phyloP scores from a whole-genome alignment of 2,329 filamentous ascomycete genomes.

The Aspergillus jensenii region DNA sequence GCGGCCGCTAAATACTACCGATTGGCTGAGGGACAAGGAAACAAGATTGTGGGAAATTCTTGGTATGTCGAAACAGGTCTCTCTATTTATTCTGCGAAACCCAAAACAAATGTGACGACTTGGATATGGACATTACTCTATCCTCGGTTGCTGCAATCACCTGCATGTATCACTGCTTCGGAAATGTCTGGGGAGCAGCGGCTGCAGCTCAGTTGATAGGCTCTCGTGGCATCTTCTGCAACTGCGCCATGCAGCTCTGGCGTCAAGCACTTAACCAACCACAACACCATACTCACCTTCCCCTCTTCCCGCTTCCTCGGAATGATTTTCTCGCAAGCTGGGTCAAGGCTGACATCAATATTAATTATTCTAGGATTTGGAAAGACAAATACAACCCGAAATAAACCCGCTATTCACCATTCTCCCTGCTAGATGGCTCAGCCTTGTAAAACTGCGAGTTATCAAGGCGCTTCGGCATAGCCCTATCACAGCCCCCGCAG shows the following conservation, averaged over 20 bases:
- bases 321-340: neutral
- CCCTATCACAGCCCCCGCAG: neutral
- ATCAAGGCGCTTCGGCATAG: neutral
- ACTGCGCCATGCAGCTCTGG: slow-evolving; percentile 16
- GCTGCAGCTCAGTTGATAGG: slow-evolving; percentile 22
- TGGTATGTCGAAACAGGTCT: slow-evolving; percentile 65
- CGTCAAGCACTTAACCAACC: slow-evolving; percentile 20
- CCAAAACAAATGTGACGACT: slow-evolving; percentile 6
- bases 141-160: slow-evolving; percentile 10
- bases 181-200: slow-evolving; percentile 11
- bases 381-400: slow-evolving; percentile 84
- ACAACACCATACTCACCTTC: slow-evolving; percentile 11
- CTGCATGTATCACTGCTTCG: slow-evolving; percentile 14
- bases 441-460: neutral
- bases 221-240: slow-evolving; percentile 13
- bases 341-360: slow-evolving; percentile 22
- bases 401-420: neutral
- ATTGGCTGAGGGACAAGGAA: slow-evolving; percentile 82
- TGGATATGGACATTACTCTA: slow-evolving; percentile 1
- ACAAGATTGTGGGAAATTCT: slow-evolving; percentile 88
- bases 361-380: slow-evolving; percentile 73
- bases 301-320: neutral
- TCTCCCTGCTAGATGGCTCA: neutral
- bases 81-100: slow-evolving; percentile 2
- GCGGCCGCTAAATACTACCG: slow-evolving; percentile 85